Percentiles rank a stretch among this genome's conserved stretches.
Evolutionary conservation across 306 rosid genomes (phyloP).

Genomic region (Boehmeria nivea): DNA sequence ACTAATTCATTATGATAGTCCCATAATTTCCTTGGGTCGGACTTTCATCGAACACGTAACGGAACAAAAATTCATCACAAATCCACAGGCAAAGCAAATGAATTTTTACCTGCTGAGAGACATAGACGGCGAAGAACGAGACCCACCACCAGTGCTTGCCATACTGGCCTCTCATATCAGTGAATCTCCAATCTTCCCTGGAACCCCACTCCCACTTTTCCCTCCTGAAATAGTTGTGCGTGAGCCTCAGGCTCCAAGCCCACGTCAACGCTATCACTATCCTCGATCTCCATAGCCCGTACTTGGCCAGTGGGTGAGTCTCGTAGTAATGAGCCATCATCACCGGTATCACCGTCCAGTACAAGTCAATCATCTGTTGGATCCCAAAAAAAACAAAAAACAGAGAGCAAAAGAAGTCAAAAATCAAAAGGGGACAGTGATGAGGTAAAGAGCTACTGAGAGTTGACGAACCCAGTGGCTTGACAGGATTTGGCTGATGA

Average conservation of each 20-base stretch:
- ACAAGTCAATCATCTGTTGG: conserved; percentile 74
- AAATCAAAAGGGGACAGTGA: no score
- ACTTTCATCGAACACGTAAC: conserved; percentile 28
- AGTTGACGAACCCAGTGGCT: conserved; percentile 69
- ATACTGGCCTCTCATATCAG: conserved; percentile 64
- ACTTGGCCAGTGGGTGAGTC: conserved; percentile 64
- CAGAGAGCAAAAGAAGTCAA: background rate
- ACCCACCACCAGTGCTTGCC: conserved; percentile 88
- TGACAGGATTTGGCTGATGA: conserved; percentile 56
- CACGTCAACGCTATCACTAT: conserved; percentile 55
- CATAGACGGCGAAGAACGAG: conserved; percentile 76
- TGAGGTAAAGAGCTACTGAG: background rate
- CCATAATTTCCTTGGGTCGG: no score
- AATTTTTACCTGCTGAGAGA: conserved; percentile 71
- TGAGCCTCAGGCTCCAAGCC: conserved; percentile 74
- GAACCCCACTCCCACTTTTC: conserved; percentile 92
- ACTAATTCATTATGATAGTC: no score
- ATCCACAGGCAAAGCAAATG: background rate
- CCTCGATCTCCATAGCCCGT: conserved; percentile 62
- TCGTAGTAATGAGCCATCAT: conserved; percentile 72
- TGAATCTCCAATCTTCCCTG: conserved; percentile 92
- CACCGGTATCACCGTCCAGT: conserved; percentile 87
- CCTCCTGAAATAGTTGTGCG: conserved; percentile 80
- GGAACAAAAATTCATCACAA: background rate
- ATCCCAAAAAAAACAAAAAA: conserved; percentile 24